Base-by-base conservation (phyloP, 2,329 filamentous ascomycete genomes). In the Fusarium palustre region DNA sequence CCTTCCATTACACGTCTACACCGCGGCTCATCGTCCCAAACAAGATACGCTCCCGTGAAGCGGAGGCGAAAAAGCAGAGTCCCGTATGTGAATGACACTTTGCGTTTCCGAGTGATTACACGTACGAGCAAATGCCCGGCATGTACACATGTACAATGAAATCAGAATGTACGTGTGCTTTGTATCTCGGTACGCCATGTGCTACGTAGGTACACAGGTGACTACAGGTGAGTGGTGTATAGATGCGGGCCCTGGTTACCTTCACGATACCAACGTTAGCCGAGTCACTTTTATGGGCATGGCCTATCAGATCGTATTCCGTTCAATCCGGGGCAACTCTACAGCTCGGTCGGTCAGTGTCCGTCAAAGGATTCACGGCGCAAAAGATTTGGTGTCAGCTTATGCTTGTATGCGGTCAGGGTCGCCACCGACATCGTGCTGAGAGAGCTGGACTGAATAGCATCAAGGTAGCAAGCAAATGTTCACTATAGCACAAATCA, bases 331-430 rank as follows among this genome's bases (percentile, higher is more conserved):
- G 50, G 52, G 50, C 39, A 20, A 34, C 48, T 38, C 7, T 16
- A 20, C 22, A 34, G 24, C 16, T n/a, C 9, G 20, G 31, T 43
- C 11, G 38, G 55, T 38, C 16, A 33, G 38, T 33, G 18, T 30
- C 31, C 58, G 36, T 63, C 36, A 48, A 56, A 25, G 13, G 11
- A 28, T 57, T 63, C 57, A 56, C 42, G 36, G 30, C 18, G n/a
- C 20, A 43, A n/a, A 22, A 48, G 13, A 13, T 22, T 16, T 22
- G 25, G 5, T 46, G 34, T 56, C 48, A 56, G 58, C 36, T 63
- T 47, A 48, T 63, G 42, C 15, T n/a, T 20, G 34, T 55, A 7
- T 55, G 20, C 48, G 48, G 25, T 30, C n/a, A 30, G 62, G 55
- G 25, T 56, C 34, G 58, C 59, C 58, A 63, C 58, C 31, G 34